These are phyloP conservation scores for Fusarium nelsonii DNA, from an alignment of 2,329 filamentous ascomycete genomes.

Conservation along the genomic window DNA sequence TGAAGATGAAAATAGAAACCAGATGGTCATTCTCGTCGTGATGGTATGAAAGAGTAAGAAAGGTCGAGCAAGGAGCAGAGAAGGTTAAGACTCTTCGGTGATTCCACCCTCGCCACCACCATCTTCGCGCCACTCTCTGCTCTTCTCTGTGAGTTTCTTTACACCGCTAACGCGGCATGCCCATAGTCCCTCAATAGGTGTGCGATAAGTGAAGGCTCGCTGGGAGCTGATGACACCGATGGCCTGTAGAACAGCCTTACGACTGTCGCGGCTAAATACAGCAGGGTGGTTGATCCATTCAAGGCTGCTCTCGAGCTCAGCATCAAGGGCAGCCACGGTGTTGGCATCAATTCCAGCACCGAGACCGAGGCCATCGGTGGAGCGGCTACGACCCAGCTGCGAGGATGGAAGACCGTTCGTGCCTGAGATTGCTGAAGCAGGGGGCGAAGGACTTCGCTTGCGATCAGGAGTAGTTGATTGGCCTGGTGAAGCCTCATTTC, in stretches of 20 bases:
- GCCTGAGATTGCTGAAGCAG: constrained; percentile 60
- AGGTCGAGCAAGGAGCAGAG: constrained; percentile 18
- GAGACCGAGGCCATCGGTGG: constrained; percentile 69
- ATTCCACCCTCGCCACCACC: constrained; percentile 78
- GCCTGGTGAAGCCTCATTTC: constrained; percentile 59
- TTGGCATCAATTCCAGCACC: constrained; percentile 82
- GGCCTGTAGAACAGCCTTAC: constrained; percentile 94
- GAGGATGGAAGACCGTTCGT: constrained; percentile 55
- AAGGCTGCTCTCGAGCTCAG: constrained; percentile 87
- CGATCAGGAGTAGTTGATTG: constrained; percentile 64
- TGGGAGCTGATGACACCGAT: constrained; percentile 98
- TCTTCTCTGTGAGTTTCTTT: constrained; percentile 82
- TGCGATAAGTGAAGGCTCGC: constrained; percentile 92
- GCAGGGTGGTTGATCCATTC: constrained; percentile 99
- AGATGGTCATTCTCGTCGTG: constrained; percentile 40
- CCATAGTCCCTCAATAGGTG: constrained; percentile 90
- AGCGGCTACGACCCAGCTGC: constrained; percentile 64
- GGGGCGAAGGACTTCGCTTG: constrained; percentile 68
- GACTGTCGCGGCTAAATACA: constrained; percentile 91
- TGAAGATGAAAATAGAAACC: constrained; percentile 39
- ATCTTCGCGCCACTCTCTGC: constrained; percentile 91
- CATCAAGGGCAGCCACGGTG: constrained; percentile 88
- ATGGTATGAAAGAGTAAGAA: constrained; percentile 12
- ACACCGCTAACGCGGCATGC: constrained; percentile 85
- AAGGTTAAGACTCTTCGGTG: constrained; percentile 67